A percentile compares a stretch with the other conserved stretches of the same genome.
phyloP scores from a whole-genome alignment of 139 green algal species.

The Micractinium sp. region DNA sequence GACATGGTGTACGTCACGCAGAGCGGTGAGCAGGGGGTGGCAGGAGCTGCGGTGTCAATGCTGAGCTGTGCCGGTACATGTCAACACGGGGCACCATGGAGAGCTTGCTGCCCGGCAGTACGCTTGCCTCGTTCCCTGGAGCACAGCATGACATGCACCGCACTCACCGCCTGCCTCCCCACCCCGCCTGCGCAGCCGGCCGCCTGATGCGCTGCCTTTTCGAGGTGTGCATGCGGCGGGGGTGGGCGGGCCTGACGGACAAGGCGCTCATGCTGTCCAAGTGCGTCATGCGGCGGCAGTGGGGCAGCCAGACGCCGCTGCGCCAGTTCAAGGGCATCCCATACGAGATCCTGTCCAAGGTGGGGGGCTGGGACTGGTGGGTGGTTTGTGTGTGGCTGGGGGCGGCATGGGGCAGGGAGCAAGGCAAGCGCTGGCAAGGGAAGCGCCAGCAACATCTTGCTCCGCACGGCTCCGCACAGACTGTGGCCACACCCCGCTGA shows the following conservation, averaged over 20 bases:
- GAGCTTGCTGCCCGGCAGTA: neutral
- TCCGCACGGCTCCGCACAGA: neutral
- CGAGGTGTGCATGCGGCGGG: slow-evolving; percentile 94
- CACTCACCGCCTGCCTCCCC: neutral
- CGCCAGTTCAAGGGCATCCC: slow-evolving; percentile 90
- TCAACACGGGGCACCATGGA: too few relatives aligned
- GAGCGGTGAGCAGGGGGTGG: slow-evolving; percentile 61
- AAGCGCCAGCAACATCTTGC: too few relatives aligned
- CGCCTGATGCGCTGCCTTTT: slow-evolving; percentile 97
- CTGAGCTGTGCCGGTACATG: neutral
- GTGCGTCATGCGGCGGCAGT: slow-evolving; percentile 93
- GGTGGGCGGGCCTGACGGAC: slow-evolving; percentile 91
- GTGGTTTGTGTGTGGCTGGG: neutral
- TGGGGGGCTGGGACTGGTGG: slow-evolving; percentile 30
- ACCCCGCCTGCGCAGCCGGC: slow-evolving; percentile 53
- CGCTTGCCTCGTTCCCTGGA: neutral
- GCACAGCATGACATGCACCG: neutral
- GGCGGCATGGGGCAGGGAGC: neutral
- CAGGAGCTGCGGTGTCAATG: neutral
- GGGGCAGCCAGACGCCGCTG: slow-evolving; percentile 90
- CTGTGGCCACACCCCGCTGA: neutral
- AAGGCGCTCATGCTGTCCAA: slow-evolving; percentile 93
- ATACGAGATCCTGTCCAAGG: slow-evolving; percentile 64
- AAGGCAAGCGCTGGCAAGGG: neutral
- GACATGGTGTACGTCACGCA: slow-evolving; percentile 99